phyloP scores from a whole-genome alignment of 1,139 yeast species.

The Nakaseomyces kungkrabaensis region DNA sequence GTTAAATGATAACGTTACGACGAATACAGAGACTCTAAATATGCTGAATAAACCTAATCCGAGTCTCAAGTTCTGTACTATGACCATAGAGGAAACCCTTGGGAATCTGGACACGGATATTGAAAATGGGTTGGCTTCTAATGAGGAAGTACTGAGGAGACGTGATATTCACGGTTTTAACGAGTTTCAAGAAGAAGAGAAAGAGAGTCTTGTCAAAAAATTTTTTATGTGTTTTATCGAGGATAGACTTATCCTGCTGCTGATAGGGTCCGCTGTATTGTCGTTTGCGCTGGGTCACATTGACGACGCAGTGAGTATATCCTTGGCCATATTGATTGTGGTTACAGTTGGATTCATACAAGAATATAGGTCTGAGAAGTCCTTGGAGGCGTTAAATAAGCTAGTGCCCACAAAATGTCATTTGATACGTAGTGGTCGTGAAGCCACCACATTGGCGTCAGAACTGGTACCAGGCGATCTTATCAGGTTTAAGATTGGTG shows the following conservation, averaged over 20 bases:
- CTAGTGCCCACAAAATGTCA: slow-evolving; percentile 91
- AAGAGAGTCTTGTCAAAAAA: slow-evolving; percentile 43
- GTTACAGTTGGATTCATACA: slow-evolving; percentile 93
- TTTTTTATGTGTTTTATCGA: slow-evolving; percentile 72
- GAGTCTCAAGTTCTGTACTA: slow-evolving; percentile 38
- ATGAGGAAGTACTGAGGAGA: slow-evolving; percentile 60
- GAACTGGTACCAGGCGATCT: slow-evolving; percentile 88
- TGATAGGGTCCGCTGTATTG: slow-evolving; percentile 77
- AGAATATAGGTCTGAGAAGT: slow-evolving; percentile 86
- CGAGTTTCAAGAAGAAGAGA: slow-evolving; percentile 19
- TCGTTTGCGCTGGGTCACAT: slow-evolving; percentile 84
- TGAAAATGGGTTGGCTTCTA: slow-evolving; percentile 49
- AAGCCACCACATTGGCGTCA: slow-evolving; percentile 71
- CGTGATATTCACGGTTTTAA: slow-evolving; percentile 57
- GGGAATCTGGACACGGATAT: slow-evolving; percentile 52
- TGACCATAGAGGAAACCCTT: slow-evolving; percentile 52
- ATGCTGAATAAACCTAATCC: slow-evolving; percentile 15
- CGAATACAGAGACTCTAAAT: not conserved
- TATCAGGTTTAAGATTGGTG: slow-evolving; percentile 80
- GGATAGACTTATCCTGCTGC: slow-evolving; percentile 75
- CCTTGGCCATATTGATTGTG: slow-evolving; percentile 77
- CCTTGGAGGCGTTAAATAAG: slow-evolving; percentile 78
- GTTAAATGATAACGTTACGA: not conserved
- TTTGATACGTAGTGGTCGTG: slow-evolving; percentile 65
- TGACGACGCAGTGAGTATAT: slow-evolving; percentile 83